Evolutionary conservation across 2,329 filamentous ascomycete species (phyloP).

Genomic region (Cladobotryum mycophilum): DNA sequence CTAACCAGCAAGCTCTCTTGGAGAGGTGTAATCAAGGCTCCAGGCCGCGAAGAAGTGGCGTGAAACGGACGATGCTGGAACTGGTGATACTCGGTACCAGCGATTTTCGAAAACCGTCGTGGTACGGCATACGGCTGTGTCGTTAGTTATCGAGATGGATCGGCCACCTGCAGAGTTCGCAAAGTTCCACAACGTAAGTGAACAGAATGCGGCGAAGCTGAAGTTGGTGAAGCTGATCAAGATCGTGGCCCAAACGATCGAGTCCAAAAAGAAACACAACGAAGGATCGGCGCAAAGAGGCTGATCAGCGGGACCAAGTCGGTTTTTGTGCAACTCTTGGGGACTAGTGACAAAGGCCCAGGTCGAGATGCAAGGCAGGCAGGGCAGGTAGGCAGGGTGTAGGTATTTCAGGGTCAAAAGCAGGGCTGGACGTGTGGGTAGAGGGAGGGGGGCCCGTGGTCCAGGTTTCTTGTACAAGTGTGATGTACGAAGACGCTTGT

Average conservation of each 20-base stretch:
- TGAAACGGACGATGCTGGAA: constrained; percentile 46
- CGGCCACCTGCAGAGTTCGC: constrained; percentile 40
- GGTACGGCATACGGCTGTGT: constrained; percentile 45
- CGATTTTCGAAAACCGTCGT: constrained; percentile 40
- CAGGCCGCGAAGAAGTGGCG: constrained; percentile 25
- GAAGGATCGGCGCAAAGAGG: constrained; percentile 23
- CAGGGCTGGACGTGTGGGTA: constrained; percentile 21
- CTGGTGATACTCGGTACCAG: constrained; percentile 41
- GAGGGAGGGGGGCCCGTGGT: constrained; percentile 23
- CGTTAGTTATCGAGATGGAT: constrained; percentile 38
- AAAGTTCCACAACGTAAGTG: constrained; percentile 25
- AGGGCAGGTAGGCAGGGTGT: constrained; percentile 24
- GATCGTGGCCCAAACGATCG: constrained; percentile 18
- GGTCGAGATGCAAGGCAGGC: constrained; percentile 37
- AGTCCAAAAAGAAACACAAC: constrained; percentile 20
- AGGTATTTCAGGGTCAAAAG: constrained; percentile 29
- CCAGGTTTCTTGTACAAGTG: constrained; percentile 22
- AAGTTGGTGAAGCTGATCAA: constrained; percentile 16
- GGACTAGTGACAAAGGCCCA: constrained; percentile 29
- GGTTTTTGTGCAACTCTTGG: constrained; percentile 47
- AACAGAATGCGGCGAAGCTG: constrained; percentile 17
- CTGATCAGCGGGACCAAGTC: constrained; percentile 36
- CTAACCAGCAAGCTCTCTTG: constrained; percentile 4
- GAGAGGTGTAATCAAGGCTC: constrained; percentile 4
- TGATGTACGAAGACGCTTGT: constrained; percentile 16